Evolutionary conservation across 139 green algal species (phyloP), one percentile per base, ranked within the genome.

Genomic region (Tetradesmus lagerheimii): DNA sequence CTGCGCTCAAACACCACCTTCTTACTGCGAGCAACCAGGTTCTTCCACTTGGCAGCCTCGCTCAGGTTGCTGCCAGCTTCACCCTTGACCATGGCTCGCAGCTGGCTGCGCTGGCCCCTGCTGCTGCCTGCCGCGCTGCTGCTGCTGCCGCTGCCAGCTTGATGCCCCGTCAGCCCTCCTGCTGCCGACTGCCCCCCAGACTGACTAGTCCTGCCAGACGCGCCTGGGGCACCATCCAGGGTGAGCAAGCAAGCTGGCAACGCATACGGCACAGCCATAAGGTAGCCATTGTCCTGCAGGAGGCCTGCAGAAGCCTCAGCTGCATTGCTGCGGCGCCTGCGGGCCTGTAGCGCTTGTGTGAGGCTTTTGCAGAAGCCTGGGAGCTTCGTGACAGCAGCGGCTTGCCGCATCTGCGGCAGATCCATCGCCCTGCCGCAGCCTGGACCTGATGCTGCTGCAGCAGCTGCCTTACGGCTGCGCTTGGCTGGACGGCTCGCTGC

Each of bases 1-100:
- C 91, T 96, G 25, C 94, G 91, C 47, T 90, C 90, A 80, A 95
- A 94, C 79, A 93, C 93, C 75, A 95, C 89, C 64, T 80, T 82
- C 90, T 93, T 93, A 20, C 77, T 39, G 37, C 89, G 45, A 14
- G 85, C 81, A 4, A 91, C 89, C 43, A 90, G 83, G 82, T 83
- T 85, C 50, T 87, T 83, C 93, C 91, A 94, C 62, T 90, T 91
- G 9, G 83, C 86, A 12, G 90, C 74, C 75, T 94, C 93, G 39
- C 38, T 76, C 35, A 79, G 25, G 18, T 53, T 37, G 38, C 9
- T 50, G 23, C 57, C 57, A 15, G 57, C 57, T n/a, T 71, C 57
- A 4, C 57, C 57, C 9, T 71, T 71, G 57, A 71, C 20, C 57
- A 71, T 29, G 15, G 79, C 57, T 47, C 25, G 38, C 79, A 12